These are phyloP conservation scores for Cucurbita argyrosperma DNA, from an alignment of 306 rosid species.

Conservation along the genomic window DNA sequence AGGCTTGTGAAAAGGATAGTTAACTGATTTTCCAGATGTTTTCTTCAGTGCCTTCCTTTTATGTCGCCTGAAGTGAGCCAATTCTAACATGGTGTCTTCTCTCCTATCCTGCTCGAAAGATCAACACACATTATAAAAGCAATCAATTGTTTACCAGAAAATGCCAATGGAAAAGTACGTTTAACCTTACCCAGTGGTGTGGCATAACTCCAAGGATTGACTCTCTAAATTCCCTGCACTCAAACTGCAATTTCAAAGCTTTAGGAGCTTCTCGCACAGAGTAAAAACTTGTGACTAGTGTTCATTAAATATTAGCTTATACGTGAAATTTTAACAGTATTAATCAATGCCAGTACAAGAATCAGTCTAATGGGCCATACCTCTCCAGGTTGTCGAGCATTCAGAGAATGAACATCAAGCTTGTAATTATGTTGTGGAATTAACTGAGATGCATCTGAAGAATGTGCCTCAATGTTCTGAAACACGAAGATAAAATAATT, in stretches of 20 bases:
- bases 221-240: constrained; percentile 96
- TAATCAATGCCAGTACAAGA: not conserved
- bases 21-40: constrained; percentile 49
- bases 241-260: constrained; percentile 51
- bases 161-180: not conserved
- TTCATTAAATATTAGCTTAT: not conserved
- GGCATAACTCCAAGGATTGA: constrained; percentile 97
- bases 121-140: constrained; percentile 5
- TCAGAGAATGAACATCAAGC: constrained; percentile 89
- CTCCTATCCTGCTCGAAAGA: constrained; percentile 67
- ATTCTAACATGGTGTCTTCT: constrained; percentile 77
- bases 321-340: not conserved
- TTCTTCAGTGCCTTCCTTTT: constrained; percentile 79
- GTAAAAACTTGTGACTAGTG: not conserved
- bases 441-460: constrained; percentile 75
- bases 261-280: constrained; percentile 6
- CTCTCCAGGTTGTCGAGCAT: constrained; percentile 87
- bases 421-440: constrained; percentile 93
- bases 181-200: constrained; percentile 71
- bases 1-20: constrained; percentile 70
- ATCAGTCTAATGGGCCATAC: constrained; percentile 21
- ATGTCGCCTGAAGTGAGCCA: constrained; percentile 72
- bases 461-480: constrained; percentile 69
- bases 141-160: not conserved
- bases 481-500: constrained; percentile 18